Base-by-base conservation (phyloP, 371 early-diverging fungal genomes). In the Mortierella sp. region DNA sequence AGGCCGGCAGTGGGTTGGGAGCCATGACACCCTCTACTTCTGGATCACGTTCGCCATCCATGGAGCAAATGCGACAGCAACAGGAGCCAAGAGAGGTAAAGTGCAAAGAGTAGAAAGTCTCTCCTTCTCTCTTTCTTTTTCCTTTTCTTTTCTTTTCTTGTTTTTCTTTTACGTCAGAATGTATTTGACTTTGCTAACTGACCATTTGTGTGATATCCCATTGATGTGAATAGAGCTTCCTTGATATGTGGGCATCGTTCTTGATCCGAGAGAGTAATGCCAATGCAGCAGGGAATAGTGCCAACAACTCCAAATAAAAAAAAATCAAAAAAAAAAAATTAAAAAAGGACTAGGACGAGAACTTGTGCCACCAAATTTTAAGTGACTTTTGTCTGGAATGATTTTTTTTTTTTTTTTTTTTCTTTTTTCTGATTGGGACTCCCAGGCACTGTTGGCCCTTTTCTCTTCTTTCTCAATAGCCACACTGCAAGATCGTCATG, bases 21-120 rank as follows among this genome's bases (percentile, higher is more conserved):
- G 64, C 70, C 47, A 70, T 79, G 80, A 79, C 80, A 1, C 80
- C 80, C 15, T 64, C 74, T 2, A 64, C 74, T 14, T 73, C 73
- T 56, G 80, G 80, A 43, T 79, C 80, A 4, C 73, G 80, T 37
- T 79, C 80, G 16, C 80, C 80, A 2, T 79, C 80, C 7, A 73
- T 79, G 80, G 80, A 79, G 61, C 80, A 79, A 61, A 79, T 79
- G 80, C 66, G 80, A 46, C 73, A 72, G 46, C 80, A 72, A n/a
- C 71, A 66, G 28, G 80, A 79, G 29, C 80, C 80, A 37, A 69
- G 59, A 52, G 80, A 79, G 67, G 80, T 79, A 62, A 37, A 47
- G 63, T 48, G 1, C 18, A 11, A n/a, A 2, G 48, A 61, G 18
- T 25, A 18, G 12, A 18, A 16, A n/a, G 25, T 14, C 29, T 12